These are phyloP conservation scores for Boletus fagicola DNA, from an alignment of 768 basidiomycete species.

Conservation along the genomic window DNA sequence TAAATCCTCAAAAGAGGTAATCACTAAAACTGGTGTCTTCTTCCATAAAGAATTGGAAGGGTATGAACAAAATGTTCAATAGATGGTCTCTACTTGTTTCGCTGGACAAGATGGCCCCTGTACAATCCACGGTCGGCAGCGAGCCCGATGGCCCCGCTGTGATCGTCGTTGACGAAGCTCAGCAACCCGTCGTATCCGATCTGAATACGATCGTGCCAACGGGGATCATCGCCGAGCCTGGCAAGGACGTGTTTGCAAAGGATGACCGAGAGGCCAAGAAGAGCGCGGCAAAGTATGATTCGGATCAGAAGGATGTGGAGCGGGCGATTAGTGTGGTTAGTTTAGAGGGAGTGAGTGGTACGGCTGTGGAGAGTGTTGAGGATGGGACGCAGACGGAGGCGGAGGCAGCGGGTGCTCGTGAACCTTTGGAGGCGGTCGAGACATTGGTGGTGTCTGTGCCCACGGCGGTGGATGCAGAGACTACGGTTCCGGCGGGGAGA, in stretches of 20 bases:
- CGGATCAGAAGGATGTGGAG: constrained; percentile 13
- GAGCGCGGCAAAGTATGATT: constrained; percentile 33
- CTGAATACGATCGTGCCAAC: constrained; percentile 40
- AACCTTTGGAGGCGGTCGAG: neutral
- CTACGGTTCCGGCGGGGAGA: neutral
- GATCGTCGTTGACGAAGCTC: constrained; percentile 49
- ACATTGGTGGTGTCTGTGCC: neutral
- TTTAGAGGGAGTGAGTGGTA: neutral
- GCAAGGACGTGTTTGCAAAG: constrained; percentile 68
- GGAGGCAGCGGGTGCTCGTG: neutral
- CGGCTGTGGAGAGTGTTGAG: neutral
- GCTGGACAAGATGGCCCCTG: constrained; percentile 36
- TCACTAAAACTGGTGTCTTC: too few relatives aligned
- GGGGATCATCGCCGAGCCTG: constrained; percentile 66
- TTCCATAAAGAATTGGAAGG: too few relatives aligned
- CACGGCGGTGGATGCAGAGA: neutral
- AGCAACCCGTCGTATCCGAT: constrained; percentile 12
- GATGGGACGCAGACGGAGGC: neutral
- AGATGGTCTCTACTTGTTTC: too few relatives aligned
- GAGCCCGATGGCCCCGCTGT: constrained; percentile 54
- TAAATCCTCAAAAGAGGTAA: too few relatives aligned
- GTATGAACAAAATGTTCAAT: too few relatives aligned
- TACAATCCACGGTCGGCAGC: constrained; percentile 47
- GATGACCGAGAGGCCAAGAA: constrained; percentile 43
- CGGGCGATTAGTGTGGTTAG: constrained; percentile 39